These are phyloP conservation scores for Vitis hybrid DNA, from an alignment of 177 flowering plant genomes.

Conservation along the genomic window DNA sequence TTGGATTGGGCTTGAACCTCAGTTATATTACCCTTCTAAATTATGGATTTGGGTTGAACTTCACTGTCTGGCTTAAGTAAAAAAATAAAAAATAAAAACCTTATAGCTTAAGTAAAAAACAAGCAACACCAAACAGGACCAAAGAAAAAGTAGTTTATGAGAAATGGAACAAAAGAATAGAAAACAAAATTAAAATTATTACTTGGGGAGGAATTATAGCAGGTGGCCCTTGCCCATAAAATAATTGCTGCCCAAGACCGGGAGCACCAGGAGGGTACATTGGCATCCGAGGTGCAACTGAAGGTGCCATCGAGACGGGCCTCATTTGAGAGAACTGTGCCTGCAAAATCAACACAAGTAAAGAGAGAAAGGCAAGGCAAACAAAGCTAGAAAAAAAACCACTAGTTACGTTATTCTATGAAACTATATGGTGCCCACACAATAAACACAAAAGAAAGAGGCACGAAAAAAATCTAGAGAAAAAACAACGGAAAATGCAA, in stretches of 20 bases:
- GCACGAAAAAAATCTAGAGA: background rate
- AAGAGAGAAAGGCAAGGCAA: background rate
- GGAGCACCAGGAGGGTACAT: constrained; percentile 70
- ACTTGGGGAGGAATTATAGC: constrained; percentile 63
- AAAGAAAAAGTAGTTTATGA: background rate
- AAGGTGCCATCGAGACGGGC: constrained; percentile 48
- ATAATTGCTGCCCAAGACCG: constrained; percentile 61
- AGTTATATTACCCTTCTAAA: too few species aligned
- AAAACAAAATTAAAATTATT: background rate
- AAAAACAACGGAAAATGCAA: too few species aligned
- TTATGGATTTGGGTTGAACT: too few species aligned
- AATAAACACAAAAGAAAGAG: too few species aligned
- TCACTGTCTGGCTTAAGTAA: too few species aligned
- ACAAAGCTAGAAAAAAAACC: background rate
- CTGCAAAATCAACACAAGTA: constrained; percentile 22
- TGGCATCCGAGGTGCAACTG: constrained; percentile 55
- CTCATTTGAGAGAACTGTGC: constrained; percentile 65
- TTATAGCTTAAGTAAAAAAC: too few species aligned
- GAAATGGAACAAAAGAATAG: background rate
- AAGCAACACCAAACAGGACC: background rate
- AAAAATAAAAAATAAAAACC: too few species aligned
- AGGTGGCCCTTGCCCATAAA: constrained; percentile 67
- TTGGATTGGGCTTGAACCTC: too few species aligned
- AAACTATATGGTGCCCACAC: background rate
- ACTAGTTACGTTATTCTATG: background rate